Evolutionary conservation across 169 alveolate species (phyloP), one percentile per base, ranked within the genome.

Genomic region (Toxoplasma gondii): DNA sequence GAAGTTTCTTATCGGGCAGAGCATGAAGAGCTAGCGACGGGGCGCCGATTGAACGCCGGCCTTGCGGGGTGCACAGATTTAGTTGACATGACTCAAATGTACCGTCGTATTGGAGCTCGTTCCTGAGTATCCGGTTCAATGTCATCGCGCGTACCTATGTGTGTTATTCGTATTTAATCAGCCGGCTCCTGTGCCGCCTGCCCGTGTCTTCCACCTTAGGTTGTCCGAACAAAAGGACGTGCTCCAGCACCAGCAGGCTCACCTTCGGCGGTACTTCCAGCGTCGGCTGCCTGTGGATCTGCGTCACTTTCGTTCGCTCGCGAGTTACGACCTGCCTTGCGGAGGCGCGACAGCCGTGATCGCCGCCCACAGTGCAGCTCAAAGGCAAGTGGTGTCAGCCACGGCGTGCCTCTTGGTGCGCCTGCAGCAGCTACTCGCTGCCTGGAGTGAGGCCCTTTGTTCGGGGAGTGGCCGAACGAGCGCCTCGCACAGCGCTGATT

Each of bases 261-360:
- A 19, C 12, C 90, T 82, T 12, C 69, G 67, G 31, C 53, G 90
- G 12, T 82, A 82, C 29, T 7, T 82, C 69, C 90, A 27, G 64
- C 90, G 41, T 2, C 90, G 64, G 36, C 90, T 82, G 64, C 90
- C 90, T 22, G n/a, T 82, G 53, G 90, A 82, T 38, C 90, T 43
- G n/a, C 69, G 67, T 39, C 41, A 67, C 90, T 17, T 43, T 12
- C 69, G 44, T 10, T 39, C 41, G 17, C 67, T 38, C 67, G n/a
- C 69, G 19, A 22, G 53, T 17, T 82, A 41, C 67, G 64, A 82
- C 36, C 38, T 82, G 44, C 90, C 90, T 27, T 43, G 69, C 17
- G 90, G 90, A 41, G 90, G 90, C 64, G 58, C 67, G 22, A 67
- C 67, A 9, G 64, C 90, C 19, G 90, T 82, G n/a, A 7, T 36